Conservation (phyloP, 2,329 filamentous ascomycete genomes). For the Chalara sp. region DNA sequence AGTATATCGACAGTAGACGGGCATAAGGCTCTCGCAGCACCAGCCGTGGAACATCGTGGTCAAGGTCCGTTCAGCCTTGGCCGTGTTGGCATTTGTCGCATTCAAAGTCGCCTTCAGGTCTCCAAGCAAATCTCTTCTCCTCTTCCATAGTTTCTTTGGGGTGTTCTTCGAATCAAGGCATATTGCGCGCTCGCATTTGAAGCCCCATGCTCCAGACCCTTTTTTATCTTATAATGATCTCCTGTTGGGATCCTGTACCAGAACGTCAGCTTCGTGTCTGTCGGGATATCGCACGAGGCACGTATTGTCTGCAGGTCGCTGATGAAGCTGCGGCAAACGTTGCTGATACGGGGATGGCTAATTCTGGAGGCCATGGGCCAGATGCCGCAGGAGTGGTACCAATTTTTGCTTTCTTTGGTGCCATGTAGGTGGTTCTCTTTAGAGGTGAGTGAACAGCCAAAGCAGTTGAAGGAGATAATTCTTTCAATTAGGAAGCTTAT, state of each 20-base stretch:
- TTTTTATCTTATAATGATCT: conserved; percentile 5
- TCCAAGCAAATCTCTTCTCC: conserved; percentile 1
- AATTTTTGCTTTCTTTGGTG: background rate
- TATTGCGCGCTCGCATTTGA: conserved; percentile 9
- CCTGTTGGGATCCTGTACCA: conserved; percentile 7
- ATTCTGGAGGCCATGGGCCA: conserved; percentile 13
- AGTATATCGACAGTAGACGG: background rate
- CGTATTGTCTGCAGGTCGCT: conserved; percentile 13
- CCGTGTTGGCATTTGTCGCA: conserved; percentile 1
- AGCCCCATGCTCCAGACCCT: conserved; percentile 6
- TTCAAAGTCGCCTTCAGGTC: conserved; percentile 6
- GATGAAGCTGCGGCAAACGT: conserved; percentile 12
- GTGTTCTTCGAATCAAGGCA: conserved; percentile 7
- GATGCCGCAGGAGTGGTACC: conserved; percentile 11
- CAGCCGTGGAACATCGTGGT: conserved; percentile 4
- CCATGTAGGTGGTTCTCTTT: background rate
- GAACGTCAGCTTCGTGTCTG: conserved; percentile 10
- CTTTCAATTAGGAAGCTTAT: conserved; percentile 1
- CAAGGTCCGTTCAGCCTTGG: conserved; percentile 5
- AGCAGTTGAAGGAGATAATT: conserved; percentile 9
- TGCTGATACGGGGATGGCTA: conserved; percentile 16
- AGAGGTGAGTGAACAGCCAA: conserved; percentile 6
- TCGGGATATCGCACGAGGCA: conserved; percentile 8
- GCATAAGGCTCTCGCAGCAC: conserved; percentile 8
- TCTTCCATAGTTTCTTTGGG: background rate